Evolutionary conservation across 345 rosid genomes (phyloP).

Genomic region (Passiflora organensis): DNA sequence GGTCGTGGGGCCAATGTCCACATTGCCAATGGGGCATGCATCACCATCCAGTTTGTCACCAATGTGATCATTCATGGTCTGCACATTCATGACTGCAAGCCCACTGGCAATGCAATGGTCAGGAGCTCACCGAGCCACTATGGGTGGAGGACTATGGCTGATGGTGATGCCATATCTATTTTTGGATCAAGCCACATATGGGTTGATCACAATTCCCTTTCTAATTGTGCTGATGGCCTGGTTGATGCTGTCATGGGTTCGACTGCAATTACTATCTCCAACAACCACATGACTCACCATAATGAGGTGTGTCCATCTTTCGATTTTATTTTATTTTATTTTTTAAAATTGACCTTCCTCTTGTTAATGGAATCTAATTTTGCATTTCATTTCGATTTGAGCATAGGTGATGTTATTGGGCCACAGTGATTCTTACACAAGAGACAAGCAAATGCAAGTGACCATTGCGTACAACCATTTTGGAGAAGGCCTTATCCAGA

Average conservation of each 20-base stretch:
- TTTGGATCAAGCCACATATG: conserved; percentile 87
- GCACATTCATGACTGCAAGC: conserved; percentile 88
- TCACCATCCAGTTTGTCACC: conserved; percentile 73
- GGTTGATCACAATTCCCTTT: conserved; percentile 92
- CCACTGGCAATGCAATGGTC: conserved; percentile 94
- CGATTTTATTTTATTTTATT: too few species aligned
- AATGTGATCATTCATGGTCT: conserved; percentile 91
- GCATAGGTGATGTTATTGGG: conserved; percentile 82
- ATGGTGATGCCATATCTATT: conserved; percentile 82
- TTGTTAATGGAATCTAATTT: conserved; percentile 6
- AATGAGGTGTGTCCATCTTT: conserved; percentile 60
- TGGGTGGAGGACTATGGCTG: conserved; percentile 94
- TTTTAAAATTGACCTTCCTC: neutral
- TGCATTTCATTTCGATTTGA: neutral
- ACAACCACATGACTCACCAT: conserved; percentile 87
- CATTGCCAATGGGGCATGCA: conserved; percentile 88
- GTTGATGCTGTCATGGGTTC: conserved; percentile 97
- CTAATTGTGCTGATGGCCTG: conserved; percentile 91
- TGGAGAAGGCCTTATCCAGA: conserved; percentile 86
- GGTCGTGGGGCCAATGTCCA: conserved; percentile 86
- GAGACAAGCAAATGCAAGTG: conserved; percentile 89
- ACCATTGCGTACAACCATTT: conserved; percentile 96
- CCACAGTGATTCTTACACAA: conserved; percentile 77
- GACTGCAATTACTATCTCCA: conserved; percentile 81
- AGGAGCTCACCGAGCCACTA: conserved; percentile 76